A percentile compares a stretch with the other conserved stretches of the same genome.
Evolutionary conservation across 257 asterid species (phyloP).

Genomic region (Misopates orontium): DNA sequence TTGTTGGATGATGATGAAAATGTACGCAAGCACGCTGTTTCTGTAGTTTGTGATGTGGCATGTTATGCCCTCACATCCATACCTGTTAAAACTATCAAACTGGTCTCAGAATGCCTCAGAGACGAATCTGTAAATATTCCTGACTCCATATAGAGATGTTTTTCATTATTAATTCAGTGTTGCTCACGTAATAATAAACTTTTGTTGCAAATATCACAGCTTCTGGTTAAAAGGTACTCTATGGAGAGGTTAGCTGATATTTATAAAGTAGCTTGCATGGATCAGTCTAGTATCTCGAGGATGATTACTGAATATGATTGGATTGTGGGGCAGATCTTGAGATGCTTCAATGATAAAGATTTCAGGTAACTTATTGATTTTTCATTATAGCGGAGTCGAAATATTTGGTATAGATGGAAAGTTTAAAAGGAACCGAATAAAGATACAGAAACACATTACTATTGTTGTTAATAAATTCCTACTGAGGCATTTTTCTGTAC

Average conservation of each 20-base stretch:
- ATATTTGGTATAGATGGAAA: too few species aligned
- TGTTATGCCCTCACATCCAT: constrained; percentile 63
- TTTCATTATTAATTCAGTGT: constrained; percentile 12
- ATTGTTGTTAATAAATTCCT: too few species aligned
- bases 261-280: constrained; percentile 67
- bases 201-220: constrained; percentile 50
- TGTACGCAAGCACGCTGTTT: constrained; percentile 90
- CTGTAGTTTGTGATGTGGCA: constrained; percentile 81
- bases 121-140: constrained; percentile 84
- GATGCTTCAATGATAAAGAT: constrained; percentile 98
- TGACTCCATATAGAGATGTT: constrained; percentile 19
- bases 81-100: constrained; percentile 68
- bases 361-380: constrained; percentile 59
- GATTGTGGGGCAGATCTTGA: constrained; percentile 86
- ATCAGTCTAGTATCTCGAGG: constrained; percentile 37
- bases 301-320: constrained; percentile 68
- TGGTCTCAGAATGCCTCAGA: constrained; percentile 89
- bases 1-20: constrained; percentile 85
- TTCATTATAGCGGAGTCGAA: too few species aligned
- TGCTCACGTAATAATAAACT: constrained; percentile 22
- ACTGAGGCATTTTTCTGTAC: too few species aligned
- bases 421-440: too few species aligned
- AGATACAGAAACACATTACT: too few species aligned
- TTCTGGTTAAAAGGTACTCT: constrained; percentile 79
- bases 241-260: constrained; percentile 93